A percentile compares a stretch with the other conserved stretches of the same genome.
Conservation (phyloP, 2,329 filamentous ascomycete genomes). For the Tolypocladium endophyticum region DNA sequence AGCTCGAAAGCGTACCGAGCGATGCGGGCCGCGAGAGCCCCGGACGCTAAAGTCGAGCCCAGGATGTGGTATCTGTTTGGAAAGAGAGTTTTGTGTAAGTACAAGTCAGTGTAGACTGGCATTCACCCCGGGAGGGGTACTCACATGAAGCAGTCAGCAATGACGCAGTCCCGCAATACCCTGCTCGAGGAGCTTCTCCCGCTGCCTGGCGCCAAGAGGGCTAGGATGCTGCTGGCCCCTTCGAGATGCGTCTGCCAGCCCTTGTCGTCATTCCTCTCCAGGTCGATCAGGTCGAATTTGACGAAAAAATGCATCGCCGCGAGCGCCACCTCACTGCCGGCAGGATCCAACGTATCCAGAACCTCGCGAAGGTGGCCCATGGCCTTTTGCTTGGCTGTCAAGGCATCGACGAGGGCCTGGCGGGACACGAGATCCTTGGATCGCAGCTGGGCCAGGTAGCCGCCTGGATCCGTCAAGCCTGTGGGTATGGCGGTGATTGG, state of each 20-base stretch:
- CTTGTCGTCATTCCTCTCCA: conserved; percentile 28
- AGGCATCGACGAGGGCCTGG: conserved; percentile 33
- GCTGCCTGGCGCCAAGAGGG: conserved; percentile 20
- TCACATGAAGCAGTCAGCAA: conserved; percentile 37
- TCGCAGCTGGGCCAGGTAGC: conserved; percentile 23
- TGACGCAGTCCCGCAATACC: conserved; percentile 32
- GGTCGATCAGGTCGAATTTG: conserved; percentile 40
- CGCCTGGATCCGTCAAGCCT: conserved; percentile 22
- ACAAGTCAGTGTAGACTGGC: background rate
- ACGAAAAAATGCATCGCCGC: conserved; percentile 40
- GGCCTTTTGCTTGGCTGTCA: conserved; percentile 35
- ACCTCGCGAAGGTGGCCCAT: conserved; percentile 30
- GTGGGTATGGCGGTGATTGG: conserved; percentile 19
- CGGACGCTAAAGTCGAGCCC: conserved; percentile 25
- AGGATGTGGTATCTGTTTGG: conserved; percentile 27
- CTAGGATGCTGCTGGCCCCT: conserved; percentile 31
- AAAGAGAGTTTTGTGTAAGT: background rate
- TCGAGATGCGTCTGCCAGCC: conserved; percentile 36
- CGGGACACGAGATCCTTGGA: conserved; percentile 26
- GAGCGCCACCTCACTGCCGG: conserved; percentile 34
- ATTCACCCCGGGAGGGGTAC: conserved; percentile 6
- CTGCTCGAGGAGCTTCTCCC: conserved; percentile 17
- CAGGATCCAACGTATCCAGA: conserved; percentile 26
- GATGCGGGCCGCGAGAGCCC: conserved; percentile 25
- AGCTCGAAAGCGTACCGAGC: conserved; percentile 27